Conservation (phyloP, 2,329 filamentous ascomycete species). For the Thielaviopsis punctulata region DNA sequence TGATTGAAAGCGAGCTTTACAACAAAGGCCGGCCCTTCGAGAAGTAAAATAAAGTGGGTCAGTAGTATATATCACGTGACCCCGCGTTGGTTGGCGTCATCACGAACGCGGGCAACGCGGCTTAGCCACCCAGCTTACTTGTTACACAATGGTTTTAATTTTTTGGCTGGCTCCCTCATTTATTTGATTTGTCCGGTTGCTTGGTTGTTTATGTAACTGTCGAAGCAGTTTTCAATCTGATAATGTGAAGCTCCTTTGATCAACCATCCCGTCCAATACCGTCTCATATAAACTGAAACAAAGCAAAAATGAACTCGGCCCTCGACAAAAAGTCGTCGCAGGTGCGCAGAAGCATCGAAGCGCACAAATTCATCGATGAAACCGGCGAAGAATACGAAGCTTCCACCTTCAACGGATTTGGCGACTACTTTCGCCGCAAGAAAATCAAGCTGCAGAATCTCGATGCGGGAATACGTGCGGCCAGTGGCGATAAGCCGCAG, state of each 20-base stretch:
- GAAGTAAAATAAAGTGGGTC: conserved; percentile 1
- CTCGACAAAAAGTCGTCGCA: conserved; percentile 46
- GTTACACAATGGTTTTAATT: background rate
- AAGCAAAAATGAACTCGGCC: conserved; percentile 34
- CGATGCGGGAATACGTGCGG: conserved; percentile 61
- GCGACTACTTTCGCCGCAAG: conserved; percentile 86
- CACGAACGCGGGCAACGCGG: too few relatives aligned
- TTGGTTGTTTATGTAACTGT: too few relatives aligned
- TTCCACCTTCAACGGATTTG: conserved; percentile 76
- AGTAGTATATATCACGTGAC: conserved; percentile 2
- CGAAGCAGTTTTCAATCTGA: too few relatives aligned
- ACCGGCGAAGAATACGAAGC: conserved; percentile 78
- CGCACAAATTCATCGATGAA: conserved; percentile 61
- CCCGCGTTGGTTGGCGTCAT: conserved; percentile 1
- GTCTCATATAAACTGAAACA: background rate
- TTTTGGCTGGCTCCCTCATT: too few relatives aligned
- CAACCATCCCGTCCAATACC: too few relatives aligned
- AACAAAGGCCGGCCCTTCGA: background rate
- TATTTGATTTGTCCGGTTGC: background rate
- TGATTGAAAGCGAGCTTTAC: background rate
- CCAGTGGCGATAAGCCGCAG: conserved; percentile 51
- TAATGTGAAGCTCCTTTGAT: too few relatives aligned
- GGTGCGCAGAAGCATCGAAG: conserved; percentile 43
- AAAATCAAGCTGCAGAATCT: conserved; percentile 95
- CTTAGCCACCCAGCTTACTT: background rate